phyloP scores from a whole-genome alignment of 371 early-diverging fungal species.

The Batkoa obscura region DNA sequence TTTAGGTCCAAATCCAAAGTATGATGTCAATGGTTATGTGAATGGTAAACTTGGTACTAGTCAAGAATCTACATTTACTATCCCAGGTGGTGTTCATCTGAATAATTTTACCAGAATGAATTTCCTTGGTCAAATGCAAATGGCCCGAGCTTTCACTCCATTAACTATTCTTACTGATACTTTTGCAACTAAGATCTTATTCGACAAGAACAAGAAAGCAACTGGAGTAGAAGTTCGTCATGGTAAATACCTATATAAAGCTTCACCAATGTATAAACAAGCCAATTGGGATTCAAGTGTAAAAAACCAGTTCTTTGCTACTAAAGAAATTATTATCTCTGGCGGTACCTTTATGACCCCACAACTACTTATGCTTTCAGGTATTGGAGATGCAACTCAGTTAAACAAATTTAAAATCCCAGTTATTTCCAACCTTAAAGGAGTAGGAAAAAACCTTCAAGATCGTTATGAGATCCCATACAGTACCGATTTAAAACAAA shows the following conservation, averaged over 20 bases:
- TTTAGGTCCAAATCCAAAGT: not conserved
- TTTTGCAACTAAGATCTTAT: constrained; percentile 1
- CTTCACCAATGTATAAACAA: not conserved
- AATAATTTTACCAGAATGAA: not conserved
- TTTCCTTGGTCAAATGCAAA: not conserved
- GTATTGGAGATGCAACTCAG: constrained; percentile 8
- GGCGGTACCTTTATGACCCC: constrained; percentile 13
- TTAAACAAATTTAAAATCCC: not conserved
- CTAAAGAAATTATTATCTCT: constrained; percentile 13
- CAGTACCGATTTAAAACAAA: not conserved
- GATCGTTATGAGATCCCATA: not conserved
- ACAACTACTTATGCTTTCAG: constrained; percentile 13
- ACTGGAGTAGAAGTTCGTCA: not conserved
- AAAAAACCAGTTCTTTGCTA: constrained; percentile 6
- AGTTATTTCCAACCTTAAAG: not conserved
- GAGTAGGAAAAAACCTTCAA: not conserved
- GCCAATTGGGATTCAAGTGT: not conserved
- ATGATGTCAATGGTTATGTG: not conserved
- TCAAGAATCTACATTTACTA: not conserved
- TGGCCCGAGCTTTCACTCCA: not conserved
- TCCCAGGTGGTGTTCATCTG: not conserved
- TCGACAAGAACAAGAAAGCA: not conserved
- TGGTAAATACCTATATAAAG: not conserved
- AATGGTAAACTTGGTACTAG: not conserved
- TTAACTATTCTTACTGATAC: constrained; percentile 4